Base-by-base conservation (phyloP, 345 rosid genomes). In the Rhodomyrtus tomentosa region DNA sequence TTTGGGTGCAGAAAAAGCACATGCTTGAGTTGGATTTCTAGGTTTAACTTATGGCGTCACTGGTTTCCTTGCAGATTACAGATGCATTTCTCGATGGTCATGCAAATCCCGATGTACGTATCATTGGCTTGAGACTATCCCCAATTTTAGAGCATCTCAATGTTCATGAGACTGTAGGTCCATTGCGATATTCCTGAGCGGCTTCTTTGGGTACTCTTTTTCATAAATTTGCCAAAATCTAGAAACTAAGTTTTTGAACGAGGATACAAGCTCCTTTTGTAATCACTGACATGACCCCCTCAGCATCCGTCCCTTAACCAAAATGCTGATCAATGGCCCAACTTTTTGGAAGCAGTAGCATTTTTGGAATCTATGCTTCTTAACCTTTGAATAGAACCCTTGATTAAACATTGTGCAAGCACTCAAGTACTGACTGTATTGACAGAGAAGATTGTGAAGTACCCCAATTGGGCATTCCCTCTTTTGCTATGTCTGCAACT, bases 41-140 rank as follows among this genome's bases (percentile, higher is more conserved):
- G 38, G 3, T 50, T 38, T 53, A 62, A 58, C 27, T 29, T 27
- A 50, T 21, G 22, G 48, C 15, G 4, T 58, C 25, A 21, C 4
- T 50, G 53, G 11, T 86, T 52, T 54, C 24, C 86, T 83, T 93
- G 89, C 92, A 95, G 99, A 88, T 96, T 51, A 94, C 98, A 7
- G 83, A 92, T 54, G 87, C 86, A 32, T 91, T 95, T 83, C 86
- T 96, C 68, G 82, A 90, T 40, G 96, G 98, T 50, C 96, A 95
- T 91, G 94, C 96, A 81, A 97, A 95, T 88, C 85, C 88, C 24
- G 86, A 85, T 51, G 94, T 97, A 11, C 83, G 90, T 56, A 90
- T 95, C 53, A 83, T 95, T 49, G 99, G 99, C 86, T 82, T 88
- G 92, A 92, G 88, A 90, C 87, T 93, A 91, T 82, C 91, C 56